Conservation (phyloP, 2,329 filamentous ascomycete genomes). For the Aureobasidium sp. region DNA sequence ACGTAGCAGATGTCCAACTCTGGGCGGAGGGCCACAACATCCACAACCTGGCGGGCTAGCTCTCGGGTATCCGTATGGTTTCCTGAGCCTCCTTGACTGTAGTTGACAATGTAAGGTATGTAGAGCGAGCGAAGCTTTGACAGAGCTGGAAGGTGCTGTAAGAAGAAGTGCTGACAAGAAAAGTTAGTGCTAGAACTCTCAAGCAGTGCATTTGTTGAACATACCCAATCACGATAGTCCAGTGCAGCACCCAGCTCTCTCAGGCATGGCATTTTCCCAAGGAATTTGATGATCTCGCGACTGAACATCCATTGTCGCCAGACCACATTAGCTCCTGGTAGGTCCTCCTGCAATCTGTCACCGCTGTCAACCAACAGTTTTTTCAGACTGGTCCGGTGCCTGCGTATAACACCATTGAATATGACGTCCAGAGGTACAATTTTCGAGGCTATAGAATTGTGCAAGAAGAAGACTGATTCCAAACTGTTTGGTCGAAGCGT, state of each 20-base stretch:
- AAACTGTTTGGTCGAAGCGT: conserved; percentile 70
- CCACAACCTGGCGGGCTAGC: conserved; percentile 67
- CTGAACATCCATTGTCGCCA: conserved; percentile 67
- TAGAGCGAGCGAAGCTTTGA: conserved; percentile 65
- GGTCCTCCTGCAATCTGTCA: conserved; percentile 43
- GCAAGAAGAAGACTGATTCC: conserved; percentile 70
- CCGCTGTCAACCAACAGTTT: conserved; percentile 70
- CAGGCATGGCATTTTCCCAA: conserved; percentile 66
- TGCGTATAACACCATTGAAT: conserved; percentile 61
- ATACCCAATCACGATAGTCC: conserved; percentile 72
- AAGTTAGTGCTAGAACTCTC: not conserved
- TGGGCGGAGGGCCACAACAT: conserved; percentile 68
- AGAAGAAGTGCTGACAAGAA: conserved; percentile 60
- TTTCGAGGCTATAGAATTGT: conserved; percentile 43
- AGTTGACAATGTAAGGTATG: conserved; percentile 60
- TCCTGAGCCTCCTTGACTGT: conserved; percentile 43
- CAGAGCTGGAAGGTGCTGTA: conserved; percentile 65
- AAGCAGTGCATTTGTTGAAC: conserved; percentile 23
- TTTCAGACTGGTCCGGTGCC: conserved; percentile 63
- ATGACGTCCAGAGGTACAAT: conserved; percentile 62
- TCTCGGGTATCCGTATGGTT: conserved; percentile 54
- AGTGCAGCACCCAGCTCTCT: conserved; percentile 66
- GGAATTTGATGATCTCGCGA: conserved; percentile 61
- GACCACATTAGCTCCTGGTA: conserved; percentile 33
- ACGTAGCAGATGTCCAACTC: conserved; percentile 73